Conservation (phyloP, 345 rosid genomes). For the Aurinia saxatilis region DNA sequence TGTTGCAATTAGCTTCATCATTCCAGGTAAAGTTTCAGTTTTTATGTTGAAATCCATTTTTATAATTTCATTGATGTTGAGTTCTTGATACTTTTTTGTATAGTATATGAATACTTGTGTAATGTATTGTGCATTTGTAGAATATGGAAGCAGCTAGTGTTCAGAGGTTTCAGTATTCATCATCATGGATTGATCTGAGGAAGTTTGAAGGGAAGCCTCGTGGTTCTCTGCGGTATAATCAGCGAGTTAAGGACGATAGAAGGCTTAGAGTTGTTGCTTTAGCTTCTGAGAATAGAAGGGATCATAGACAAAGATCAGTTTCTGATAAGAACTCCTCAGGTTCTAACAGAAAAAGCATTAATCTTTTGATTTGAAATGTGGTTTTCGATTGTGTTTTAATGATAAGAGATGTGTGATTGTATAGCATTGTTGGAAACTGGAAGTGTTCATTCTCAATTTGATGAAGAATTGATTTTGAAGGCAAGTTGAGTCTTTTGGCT, state of each 20-base stretch:
- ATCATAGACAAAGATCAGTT: conserved; percentile 25
- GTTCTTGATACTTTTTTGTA: no score
- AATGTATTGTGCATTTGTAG: not conserved
- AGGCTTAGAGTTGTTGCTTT: conserved; percentile 35
- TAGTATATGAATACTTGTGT: no score
- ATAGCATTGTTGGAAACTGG: conserved; percentile 63
- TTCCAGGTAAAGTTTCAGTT: not conserved
- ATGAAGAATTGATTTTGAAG: conserved; percentile 58
- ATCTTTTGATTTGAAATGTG: conserved; percentile 7
- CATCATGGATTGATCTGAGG: conserved; percentile 36
- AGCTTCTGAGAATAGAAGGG: conserved; percentile 17
- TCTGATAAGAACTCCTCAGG: conserved; percentile 52
- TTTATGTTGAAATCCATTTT: not conserved
- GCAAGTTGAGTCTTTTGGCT: conserved; percentile 24
- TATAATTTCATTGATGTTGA: not conserved
- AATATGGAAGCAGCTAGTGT: conserved; percentile 51
- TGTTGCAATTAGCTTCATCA: not conserved
- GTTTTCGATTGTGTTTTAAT: conserved; percentile 1
- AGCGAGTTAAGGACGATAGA: conserved; percentile 26
- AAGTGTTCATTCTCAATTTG: conserved; percentile 32
- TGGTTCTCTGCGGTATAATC: conserved; percentile 30
- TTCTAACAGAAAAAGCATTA: conserved; percentile 14
- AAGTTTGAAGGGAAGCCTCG: conserved; percentile 24
- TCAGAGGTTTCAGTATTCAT: conserved; percentile 39
- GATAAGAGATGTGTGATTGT: conserved; percentile 2